Percentiles rank a stretch among this genome's conserved stretches.
Evolutionary conservation across 2,329 filamentous ascomycete genomes (phyloP).

Genomic region (Chaetomium sp.): DNA sequence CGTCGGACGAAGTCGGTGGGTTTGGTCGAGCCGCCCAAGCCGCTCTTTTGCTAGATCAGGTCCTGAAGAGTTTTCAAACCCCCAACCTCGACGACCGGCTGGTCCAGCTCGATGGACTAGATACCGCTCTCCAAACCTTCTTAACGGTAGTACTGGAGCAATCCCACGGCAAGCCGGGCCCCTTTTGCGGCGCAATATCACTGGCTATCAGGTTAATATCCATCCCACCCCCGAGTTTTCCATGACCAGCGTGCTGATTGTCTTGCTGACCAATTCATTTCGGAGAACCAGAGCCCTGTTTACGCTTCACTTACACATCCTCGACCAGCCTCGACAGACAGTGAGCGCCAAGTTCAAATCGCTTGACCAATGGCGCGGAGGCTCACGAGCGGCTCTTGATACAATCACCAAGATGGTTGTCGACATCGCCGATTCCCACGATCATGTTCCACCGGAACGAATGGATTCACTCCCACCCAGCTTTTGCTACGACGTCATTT

Average conservation of each 20-base stretch:
- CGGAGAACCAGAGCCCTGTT: neutral
- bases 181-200: constrained; percentile 1
- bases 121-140: neutral
- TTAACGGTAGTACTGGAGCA: neutral
- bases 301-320: neutral
- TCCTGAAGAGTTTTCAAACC: neutral
- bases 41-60: neutral
- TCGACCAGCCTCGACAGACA: neutral
- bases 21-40: neutral
- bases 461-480: neutral
- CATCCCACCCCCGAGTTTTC: neutral
- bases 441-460: neutral
- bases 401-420: neutral
- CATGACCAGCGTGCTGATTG: neutral
- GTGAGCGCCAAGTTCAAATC: neutral
- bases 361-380: neutral
- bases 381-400: neutral
- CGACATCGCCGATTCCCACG: constrained; percentile 1
- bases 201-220: neutral
- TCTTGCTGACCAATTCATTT: neutral
- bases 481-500: neutral
- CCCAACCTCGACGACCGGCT: neutral
- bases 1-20: neutral
- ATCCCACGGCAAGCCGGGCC: neutral
- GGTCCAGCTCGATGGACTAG: neutral